phyloP scores from a whole-genome alignment of 176 grass and related monocot genomes.

The Panicum miliaceum region DNA sequence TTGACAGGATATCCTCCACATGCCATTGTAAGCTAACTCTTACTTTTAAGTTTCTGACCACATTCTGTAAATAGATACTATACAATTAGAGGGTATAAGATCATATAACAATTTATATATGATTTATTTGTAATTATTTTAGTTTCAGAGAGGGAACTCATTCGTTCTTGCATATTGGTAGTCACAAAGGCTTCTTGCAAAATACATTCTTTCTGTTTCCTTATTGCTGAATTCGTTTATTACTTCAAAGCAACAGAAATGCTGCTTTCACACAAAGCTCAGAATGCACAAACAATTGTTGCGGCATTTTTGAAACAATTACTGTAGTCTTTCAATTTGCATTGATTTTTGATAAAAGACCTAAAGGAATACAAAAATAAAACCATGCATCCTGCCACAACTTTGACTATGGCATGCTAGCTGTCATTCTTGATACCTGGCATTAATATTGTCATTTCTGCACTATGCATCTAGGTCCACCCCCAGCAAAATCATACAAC shows the following conservation, averaged over 20 bases:
- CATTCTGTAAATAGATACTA: slow-evolving; percentile 14
- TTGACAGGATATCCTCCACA: slow-evolving; percentile 53
- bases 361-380: slow-evolving; percentile 3
- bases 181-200: background rate
- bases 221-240: slow-evolving; percentile 39
- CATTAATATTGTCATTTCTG: slow-evolving; percentile 1
- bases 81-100: background rate
- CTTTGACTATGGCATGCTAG: slow-evolving; percentile 12
- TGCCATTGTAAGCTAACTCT: slow-evolving; percentile 49
- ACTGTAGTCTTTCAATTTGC: background rate
- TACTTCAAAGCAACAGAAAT: slow-evolving; percentile 39
- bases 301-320: background rate
- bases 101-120: background rate
- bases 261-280: slow-evolving; percentile 5
- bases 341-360: background rate
- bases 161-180: background rate
- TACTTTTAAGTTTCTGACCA: slow-evolving; percentile 16
- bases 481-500: slow-evolving; percentile 46
- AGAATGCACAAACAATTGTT: background rate
- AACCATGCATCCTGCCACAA: slow-evolving; percentile 7
- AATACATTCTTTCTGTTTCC: slow-evolving; percentile 21
- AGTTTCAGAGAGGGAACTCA: slow-evolving; percentile 2
- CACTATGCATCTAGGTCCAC: slow-evolving; percentile 59
- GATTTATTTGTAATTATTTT: slow-evolving; percentile 6
- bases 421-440: background rate